These are phyloP conservation scores for Flaveria floridana DNA, from an alignment of 140 eudicot genomes.

Conservation along the genomic window DNA sequence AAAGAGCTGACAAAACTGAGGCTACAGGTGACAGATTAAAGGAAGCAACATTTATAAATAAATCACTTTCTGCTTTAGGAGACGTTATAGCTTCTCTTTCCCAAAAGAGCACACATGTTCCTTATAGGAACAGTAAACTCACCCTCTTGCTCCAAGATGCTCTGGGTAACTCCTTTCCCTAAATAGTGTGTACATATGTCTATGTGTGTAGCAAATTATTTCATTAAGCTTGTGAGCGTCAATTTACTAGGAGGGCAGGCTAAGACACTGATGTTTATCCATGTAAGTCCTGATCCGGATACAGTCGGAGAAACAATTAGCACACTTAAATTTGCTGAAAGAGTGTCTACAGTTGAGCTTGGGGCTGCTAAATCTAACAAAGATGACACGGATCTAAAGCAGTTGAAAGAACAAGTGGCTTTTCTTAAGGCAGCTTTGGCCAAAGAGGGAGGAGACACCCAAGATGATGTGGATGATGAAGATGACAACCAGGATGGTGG, in stretches of 20 bases:
- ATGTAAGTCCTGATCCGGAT: slow-evolving; percentile 73
- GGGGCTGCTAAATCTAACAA: slow-evolving; percentile 74
- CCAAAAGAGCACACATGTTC: slow-evolving; percentile 64
- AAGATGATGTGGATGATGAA: slow-evolving; percentile 20
- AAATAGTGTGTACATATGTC: background rate
- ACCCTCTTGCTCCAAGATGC: slow-evolving; percentile 83
- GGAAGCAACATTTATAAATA: slow-evolving; percentile 68
- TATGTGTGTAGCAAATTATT: background rate
- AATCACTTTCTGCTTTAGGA: slow-evolving; percentile 75
- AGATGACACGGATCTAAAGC: slow-evolving; percentile 57
- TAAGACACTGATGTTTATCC: slow-evolving; percentile 89
- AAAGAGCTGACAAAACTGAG: slow-evolving; percentile 71
- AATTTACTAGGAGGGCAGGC: slow-evolving; percentile 75
- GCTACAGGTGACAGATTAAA: slow-evolving; percentile 68
- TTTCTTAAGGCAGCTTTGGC: slow-evolving; percentile 69
- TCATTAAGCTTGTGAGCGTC: slow-evolving; percentile 16
- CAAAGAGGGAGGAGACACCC: slow-evolving; percentile 52
- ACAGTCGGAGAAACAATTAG: slow-evolving; percentile 84
- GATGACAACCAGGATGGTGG: slow-evolving; percentile 5
- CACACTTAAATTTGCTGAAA: slow-evolving; percentile 83
- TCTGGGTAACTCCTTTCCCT: slow-evolving; percentile 44
- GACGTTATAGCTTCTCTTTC: slow-evolving; percentile 74
- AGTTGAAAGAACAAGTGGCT: slow-evolving; percentile 75
- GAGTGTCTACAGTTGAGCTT: slow-evolving; percentile 82
- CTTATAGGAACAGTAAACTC: slow-evolving; percentile 80